Evolutionary conservation across 352 stramenopile genomes (phyloP), one percentile per base, ranked within the genome.

Genomic region (Phytophthora fragariaefolia): DNA sequence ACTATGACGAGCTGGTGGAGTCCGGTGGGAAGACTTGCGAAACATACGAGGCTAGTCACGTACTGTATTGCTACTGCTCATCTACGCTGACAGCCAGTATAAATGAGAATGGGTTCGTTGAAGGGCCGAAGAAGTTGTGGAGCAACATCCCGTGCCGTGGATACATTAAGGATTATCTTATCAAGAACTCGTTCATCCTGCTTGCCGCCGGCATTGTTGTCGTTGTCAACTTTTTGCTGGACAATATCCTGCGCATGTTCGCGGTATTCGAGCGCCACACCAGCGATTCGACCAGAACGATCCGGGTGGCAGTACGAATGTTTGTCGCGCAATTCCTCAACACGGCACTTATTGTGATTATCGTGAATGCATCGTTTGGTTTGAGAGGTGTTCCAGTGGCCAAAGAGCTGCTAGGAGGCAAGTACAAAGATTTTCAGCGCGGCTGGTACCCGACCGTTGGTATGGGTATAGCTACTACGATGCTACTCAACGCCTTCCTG

Each of bases 301-400:
- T 79, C 4, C 52, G 70, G 22, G 74, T 85, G 20, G 70, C 74
- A 6, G 20, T 83, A 13, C 82, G 83, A 47, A 79, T 88, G 59
- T 85, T 90, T 42, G 50, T 54, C 10, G 74, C 79, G 17, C 78
- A 88, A 48, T 88, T 87, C 43, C 62, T 90, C 36, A 90, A 83
- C 50, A 90, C 81, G 2, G 79, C 78, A 6, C 43, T 90, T 6
- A 83, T 90, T 47, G 73, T 87, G 2, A 69, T 89, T 1, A 43
- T 89, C 6, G 71, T 89, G n/a, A 89, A 89, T 24, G 78, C 78
- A 0, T 63, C 73, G 0, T 71, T 85, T 13, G 71, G 72, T 0
- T 56, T 83, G 20, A 55, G 49, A 2, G 32, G 24, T 1, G 66
- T 80, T 6, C 67, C 78, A 0, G 58, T 84, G 6, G 50, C 71